phyloP scores from a whole-genome alignment of 108 stramenopile species.

The Licmophora abbreviata region DNA sequence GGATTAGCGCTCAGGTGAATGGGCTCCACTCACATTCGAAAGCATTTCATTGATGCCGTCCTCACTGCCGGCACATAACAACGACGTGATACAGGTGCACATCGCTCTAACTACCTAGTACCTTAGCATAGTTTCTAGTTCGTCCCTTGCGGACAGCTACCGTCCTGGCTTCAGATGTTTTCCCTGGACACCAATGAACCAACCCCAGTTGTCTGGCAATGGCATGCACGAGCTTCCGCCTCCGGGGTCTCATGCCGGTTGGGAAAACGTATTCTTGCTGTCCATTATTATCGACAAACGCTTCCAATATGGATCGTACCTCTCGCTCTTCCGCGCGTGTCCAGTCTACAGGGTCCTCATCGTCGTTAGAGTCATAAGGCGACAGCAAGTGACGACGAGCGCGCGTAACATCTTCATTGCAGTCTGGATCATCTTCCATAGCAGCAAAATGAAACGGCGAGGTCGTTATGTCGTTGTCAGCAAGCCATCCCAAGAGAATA shows the following conservation, averaged over 20 bases:
- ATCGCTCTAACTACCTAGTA: too few species aligned
- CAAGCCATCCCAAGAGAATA: constrained; percentile 53
- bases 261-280: constrained; percentile 18
- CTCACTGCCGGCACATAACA: too few species aligned
- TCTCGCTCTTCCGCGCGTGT: constrained; percentile 38
- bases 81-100: too few species aligned
- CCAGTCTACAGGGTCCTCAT: constrained; percentile 38
- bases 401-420: constrained; percentile 33
- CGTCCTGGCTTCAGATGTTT: constrained; percentile 50
- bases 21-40: too few species aligned
- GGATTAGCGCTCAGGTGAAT: too few species aligned
- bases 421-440: constrained; percentile 16
- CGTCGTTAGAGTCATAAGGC: not conserved
- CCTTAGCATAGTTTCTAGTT: too few species aligned
- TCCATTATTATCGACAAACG: constrained; percentile 20
- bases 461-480: constrained; percentile 3
- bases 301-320: constrained; percentile 22
- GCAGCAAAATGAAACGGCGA: constrained; percentile 1
- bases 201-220: constrained; percentile 45
- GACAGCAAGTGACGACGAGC: constrained; percentile 30
- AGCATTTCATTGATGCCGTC: too few species aligned
- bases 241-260: constrained; percentile 42
- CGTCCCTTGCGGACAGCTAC: too few species aligned
- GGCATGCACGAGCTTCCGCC: constrained; percentile 59
- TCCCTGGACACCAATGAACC: constrained; percentile 52